phyloP scores from a whole-genome alignment of 306 rosid genomes.

The Mimosa bimucronata region DNA sequence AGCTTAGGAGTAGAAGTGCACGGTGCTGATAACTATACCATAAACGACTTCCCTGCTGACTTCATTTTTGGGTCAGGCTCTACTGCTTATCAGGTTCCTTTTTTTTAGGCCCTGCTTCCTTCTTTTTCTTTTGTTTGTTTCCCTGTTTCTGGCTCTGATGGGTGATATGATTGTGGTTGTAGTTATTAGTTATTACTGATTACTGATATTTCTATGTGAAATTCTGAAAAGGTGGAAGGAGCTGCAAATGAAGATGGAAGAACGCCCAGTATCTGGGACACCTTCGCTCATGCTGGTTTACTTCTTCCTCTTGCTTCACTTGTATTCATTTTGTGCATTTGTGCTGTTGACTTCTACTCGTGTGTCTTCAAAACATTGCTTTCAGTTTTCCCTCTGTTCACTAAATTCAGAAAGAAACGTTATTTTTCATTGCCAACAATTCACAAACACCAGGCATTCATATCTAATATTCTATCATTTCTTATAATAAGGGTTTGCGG shows the following conservation, averaged over 20 bases:
- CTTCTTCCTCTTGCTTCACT: not conserved
- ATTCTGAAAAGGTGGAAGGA: constrained; percentile 67
- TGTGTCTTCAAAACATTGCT: not conserved
- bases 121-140: not conserved
- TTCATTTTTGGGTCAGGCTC: constrained; percentile 74
- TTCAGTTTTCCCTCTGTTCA: not conserved
- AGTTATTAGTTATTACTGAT: not conserved
- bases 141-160: not conserved
- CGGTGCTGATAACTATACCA: constrained; percentile 35
- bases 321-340: not conserved
- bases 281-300: constrained; percentile 57
- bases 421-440: not conserved
- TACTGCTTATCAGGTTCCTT: constrained; percentile 70
- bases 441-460: not conserved
- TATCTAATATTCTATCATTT: not conserved
- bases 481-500: constrained; percentile 35
- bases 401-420: not conserved
- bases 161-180: not conserved
- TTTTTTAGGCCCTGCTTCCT: not conserved
- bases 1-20: constrained; percentile 15
- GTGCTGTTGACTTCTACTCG: not conserved
- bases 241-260: constrained; percentile 77
- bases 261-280: constrained; percentile 76
- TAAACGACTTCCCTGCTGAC: constrained; percentile 61
- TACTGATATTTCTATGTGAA: not conserved